Evolutionary conservation across 495 filamentous ascomycete species (phyloP).

Genomic region (Podospora comata): DNA sequence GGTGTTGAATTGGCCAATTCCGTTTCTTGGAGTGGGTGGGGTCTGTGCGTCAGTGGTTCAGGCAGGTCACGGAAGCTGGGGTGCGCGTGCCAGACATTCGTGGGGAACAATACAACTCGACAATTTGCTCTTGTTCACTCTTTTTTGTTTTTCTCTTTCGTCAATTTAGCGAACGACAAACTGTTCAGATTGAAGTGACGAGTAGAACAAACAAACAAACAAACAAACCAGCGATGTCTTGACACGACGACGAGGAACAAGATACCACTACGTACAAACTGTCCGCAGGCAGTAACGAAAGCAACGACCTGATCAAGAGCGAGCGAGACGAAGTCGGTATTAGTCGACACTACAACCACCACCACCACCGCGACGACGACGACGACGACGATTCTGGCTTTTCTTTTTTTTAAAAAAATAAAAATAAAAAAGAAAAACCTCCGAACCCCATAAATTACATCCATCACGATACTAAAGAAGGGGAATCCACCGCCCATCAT

Average conservation of each 20-base stretch:
- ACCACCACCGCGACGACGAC: not conserved
- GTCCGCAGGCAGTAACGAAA: not conserved
- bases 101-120: not conserved
- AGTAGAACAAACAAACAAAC: no score
- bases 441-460: not conserved
- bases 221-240: not conserved
- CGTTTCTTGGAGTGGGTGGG: not conserved
- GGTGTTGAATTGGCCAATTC: constrained; percentile 8
- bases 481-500: constrained; percentile 26
- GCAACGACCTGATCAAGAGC: not conserved
- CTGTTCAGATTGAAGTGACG: no score
- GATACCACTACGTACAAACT: not conserved
- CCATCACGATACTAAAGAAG: not conserved
- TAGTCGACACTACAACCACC: not conserved
- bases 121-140: no score
- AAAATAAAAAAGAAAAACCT: not conserved
- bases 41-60: not conserved
- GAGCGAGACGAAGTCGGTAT: not conserved
- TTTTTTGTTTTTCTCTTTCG: not conserved
- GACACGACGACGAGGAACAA: not conserved
- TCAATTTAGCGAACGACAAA: not conserved
- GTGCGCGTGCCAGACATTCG: not conserved
- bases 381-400: not conserved
- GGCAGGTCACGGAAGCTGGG: not conserved
- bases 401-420: not conserved